Conservation (phyloP, 2,329 filamentous ascomycete genomes). For the Bimuria novae-zelandiae region DNA sequence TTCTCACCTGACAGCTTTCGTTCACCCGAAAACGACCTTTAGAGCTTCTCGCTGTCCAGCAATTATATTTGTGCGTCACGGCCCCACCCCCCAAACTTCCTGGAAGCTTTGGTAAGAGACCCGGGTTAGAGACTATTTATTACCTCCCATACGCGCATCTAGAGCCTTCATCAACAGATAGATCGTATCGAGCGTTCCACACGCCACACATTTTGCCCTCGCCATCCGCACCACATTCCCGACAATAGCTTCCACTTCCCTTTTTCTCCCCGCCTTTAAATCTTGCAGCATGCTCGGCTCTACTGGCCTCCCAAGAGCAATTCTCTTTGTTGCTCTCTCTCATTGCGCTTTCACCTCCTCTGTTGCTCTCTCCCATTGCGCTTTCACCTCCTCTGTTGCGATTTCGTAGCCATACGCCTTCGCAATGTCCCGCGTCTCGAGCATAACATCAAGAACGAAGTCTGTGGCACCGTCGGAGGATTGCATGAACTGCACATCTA, state of each 20-base stretch:
- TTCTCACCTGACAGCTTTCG: too few species aligned
- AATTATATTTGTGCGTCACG: too few species aligned
- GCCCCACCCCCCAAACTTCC: too few species aligned
- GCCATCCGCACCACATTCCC: slow-evolving; percentile 53
- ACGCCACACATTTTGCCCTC: slow-evolving; percentile 45
- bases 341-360: slow-evolving; percentile 47
- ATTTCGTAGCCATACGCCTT: slow-evolving; percentile 48
- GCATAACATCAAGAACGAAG: slow-evolving; percentile 50
- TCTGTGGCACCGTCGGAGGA: slow-evolving; percentile 45
- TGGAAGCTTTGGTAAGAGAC: background rate
- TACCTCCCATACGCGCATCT: slow-evolving; percentile 38
- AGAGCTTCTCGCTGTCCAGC: too few species aligned
- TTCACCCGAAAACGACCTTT: too few species aligned
- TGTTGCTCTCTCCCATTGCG: slow-evolving; percentile 43
- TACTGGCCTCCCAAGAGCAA: slow-evolving; percentile 44
- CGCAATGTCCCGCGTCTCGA: slow-evolving; percentile 52
- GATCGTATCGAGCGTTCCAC: slow-evolving; percentile 50
- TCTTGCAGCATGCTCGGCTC: slow-evolving; percentile 59
- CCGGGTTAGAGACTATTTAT: background rate
- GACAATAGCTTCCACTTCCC: slow-evolving; percentile 58
- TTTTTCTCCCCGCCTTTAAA: slow-evolving; percentile 46
- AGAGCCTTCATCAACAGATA: slow-evolving; percentile 53
- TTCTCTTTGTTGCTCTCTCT: slow-evolving; percentile 42
- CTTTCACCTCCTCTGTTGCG: slow-evolving; percentile 43
- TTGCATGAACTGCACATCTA: slow-evolving; percentile 57